Conservation (phyloP, 441 rosid species). For the Arabidopsis hybrid region DNA sequence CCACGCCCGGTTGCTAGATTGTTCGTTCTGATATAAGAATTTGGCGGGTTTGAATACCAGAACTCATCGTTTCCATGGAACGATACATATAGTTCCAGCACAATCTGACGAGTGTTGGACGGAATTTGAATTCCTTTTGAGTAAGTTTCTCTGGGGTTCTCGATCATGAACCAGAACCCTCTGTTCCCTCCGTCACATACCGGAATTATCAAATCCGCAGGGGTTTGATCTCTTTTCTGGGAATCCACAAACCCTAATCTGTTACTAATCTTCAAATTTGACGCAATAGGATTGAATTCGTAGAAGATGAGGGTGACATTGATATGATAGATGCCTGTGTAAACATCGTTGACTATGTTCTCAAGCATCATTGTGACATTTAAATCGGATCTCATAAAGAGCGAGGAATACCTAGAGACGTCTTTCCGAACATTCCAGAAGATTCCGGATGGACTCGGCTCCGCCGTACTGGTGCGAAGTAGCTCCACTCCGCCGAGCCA, state of each 20-base stretch:
- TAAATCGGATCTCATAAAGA: constrained; percentile 51
- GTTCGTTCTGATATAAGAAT: constrained; percentile 63
- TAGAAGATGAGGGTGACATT: constrained; percentile 65
- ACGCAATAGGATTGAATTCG: constrained; percentile 37
- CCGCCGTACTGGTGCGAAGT: constrained; percentile 89
- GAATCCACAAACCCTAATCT: constrained; percentile 11
- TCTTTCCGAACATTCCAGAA: constrained; percentile 86
- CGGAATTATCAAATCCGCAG: constrained; percentile 75
- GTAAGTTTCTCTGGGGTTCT: constrained; percentile 53
- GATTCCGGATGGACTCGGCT: constrained; percentile 65
- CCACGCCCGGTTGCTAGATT: constrained; percentile 67
- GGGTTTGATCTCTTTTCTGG: constrained; percentile 42
- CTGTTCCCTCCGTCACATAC: constrained; percentile 48
- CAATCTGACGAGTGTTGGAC: constrained; percentile 54
- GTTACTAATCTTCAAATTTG: constrained; percentile 8
- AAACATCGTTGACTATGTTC: constrained; percentile 71
- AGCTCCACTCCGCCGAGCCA: constrained; percentile 92
- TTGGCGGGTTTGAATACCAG: constrained; percentile 91
- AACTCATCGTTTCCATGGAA: constrained; percentile 90
- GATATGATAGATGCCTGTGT: constrained; percentile 81
- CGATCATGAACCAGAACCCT: constrained; percentile 74
- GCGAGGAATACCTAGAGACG: constrained; percentile 68
- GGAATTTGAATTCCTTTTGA: constrained; percentile 61
- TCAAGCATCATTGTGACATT: constrained; percentile 83
- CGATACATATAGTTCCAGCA: constrained; percentile 73